Evolutionary conservation across 345 rosid species (phyloP).

Genomic region (Gossypium turneri): DNA sequence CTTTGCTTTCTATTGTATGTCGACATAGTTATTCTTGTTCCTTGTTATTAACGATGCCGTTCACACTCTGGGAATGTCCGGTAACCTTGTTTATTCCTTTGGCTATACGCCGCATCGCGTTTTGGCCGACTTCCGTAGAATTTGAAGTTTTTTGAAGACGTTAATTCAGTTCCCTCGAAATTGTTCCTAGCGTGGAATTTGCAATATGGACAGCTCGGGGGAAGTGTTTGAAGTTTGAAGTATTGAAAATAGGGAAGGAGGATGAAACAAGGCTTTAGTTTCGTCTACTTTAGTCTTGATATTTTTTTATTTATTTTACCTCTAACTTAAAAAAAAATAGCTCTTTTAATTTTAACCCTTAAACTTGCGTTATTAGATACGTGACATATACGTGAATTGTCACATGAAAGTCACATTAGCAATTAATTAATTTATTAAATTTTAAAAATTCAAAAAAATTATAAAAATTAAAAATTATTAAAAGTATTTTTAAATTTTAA

Average conservation of each 20-base stretch:
- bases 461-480: no score
- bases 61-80: not conserved
- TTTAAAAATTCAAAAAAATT: no score
- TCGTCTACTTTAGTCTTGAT: no score
- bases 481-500: no score
- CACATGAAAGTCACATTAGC: no score
- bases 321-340: no score
- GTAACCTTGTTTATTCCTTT: not conserved
- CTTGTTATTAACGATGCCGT: no score
- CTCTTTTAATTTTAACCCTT: no score
- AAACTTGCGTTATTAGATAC: no score
- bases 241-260: conserved; percentile 2
- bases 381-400: no score
- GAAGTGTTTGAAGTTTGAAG: not conserved
- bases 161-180: not conserved
- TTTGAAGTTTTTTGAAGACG: not conserved
- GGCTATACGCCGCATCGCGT: not conserved
- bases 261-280: not conserved
- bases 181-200: not conserved
- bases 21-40: not conserved
- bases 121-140: not conserved
- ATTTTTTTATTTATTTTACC: no score
- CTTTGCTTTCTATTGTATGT: not conserved
- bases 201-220: not conserved
- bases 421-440: no score